Percentiles rank a stretch among this genome's conserved stretches.
phyloP scores from a whole-genome alignment of 2,329 filamentous ascomycete genomes.

The Pseudocercospora musae region DNA sequence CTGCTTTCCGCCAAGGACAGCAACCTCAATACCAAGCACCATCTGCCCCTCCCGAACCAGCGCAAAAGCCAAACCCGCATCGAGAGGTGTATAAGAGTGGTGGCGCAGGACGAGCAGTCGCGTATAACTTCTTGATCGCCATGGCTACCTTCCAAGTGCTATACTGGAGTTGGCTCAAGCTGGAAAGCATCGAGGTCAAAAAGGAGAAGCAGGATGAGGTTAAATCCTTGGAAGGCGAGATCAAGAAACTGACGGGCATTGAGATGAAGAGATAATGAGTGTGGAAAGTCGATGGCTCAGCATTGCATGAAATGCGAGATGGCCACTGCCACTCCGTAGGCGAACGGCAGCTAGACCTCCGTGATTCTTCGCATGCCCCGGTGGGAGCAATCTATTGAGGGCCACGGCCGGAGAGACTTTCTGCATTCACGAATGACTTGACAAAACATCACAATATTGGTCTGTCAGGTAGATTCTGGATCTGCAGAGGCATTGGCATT shows the following conservation, averaged over 20 bases:
- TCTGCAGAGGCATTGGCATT: background rate
- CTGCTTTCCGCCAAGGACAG: slow-evolving; percentile 1
- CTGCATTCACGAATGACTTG: background rate
- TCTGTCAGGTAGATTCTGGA: background rate
- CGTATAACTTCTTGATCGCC: slow-evolving; percentile 70
- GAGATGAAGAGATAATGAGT: slow-evolving; percentile 5
- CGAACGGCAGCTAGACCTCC: background rate
- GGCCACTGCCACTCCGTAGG: background rate
- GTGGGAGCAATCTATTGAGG: background rate
- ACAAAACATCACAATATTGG: background rate
- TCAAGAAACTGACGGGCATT: slow-evolving; percentile 23
- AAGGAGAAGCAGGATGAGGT: slow-evolving; percentile 50
- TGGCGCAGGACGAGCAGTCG: slow-evolving; percentile 68
- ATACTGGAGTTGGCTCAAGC: slow-evolving; percentile 71
- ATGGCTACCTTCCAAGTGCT: slow-evolving; percentile 74
- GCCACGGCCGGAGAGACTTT: background rate
- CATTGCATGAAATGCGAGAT: background rate
- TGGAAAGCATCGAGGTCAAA: slow-evolving; percentile 69
- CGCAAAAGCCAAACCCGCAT: slow-evolving; percentile 28
- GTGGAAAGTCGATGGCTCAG: background rate
- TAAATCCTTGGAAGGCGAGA: slow-evolving; percentile 23
- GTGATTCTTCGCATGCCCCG: background rate
- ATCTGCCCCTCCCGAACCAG: slow-evolving; percentile 5
- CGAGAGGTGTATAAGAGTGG: slow-evolving; percentile 62
- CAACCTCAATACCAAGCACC: slow-evolving; percentile 25